Percentiles rank a stretch among this genome's conserved stretches.
Conservation (phyloP, 495 filamentous ascomycete species). For the Lasiosphaeriaceae sp. region DNA sequence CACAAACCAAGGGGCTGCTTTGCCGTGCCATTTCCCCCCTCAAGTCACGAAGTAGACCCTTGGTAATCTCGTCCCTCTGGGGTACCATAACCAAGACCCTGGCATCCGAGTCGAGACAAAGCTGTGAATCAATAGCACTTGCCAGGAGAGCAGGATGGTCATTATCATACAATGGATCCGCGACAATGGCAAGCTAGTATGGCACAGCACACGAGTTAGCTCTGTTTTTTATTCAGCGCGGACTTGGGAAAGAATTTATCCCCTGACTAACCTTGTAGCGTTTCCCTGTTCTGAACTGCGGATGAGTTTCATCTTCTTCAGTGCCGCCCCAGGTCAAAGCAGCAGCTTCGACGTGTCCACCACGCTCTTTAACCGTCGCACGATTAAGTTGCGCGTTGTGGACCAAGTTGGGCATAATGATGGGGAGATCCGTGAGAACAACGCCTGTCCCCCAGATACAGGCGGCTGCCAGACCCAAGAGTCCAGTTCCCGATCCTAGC, state of each 20-base stretch:
- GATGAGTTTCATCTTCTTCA: constrained; percentile 25
- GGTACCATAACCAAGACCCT: constrained; percentile 45
- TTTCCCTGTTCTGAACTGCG: constrained; percentile 28
- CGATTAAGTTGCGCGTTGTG: constrained; percentile 38
- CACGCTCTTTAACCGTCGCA: constrained; percentile 25
- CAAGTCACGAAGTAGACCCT: constrained; percentile 27
- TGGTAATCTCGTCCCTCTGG: constrained; percentile 38
- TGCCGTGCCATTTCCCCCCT: constrained; percentile 20
- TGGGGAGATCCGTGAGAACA: constrained; percentile 44
- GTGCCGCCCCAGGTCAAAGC: constrained; percentile 39
- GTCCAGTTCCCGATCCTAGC: constrained; percentile 61
- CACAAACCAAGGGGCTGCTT: constrained; percentile 20
- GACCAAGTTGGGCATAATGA: constrained; percentile 41
- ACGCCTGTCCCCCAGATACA: constrained; percentile 39
- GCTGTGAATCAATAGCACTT: constrained; percentile 37
- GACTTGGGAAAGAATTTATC: too few species aligned
- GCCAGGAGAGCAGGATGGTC: constrained; percentile 42
- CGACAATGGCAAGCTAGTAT: constrained; percentile 38
- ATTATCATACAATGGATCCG: constrained; percentile 47
- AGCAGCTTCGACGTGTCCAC: constrained; percentile 34
- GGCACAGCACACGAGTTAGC: neutral
- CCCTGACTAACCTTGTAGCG: constrained; percentile 41
- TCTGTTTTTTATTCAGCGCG: too few species aligned
- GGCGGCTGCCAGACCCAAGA: constrained; percentile 53
- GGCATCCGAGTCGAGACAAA: constrained; percentile 28